Percentiles rank a stretch among this genome's conserved stretches.
Evolutionary conservation across 1,284 basidiomycete genomes (phyloP).

Genomic region (Apiotrichum mycotoxinovorans): DNA sequence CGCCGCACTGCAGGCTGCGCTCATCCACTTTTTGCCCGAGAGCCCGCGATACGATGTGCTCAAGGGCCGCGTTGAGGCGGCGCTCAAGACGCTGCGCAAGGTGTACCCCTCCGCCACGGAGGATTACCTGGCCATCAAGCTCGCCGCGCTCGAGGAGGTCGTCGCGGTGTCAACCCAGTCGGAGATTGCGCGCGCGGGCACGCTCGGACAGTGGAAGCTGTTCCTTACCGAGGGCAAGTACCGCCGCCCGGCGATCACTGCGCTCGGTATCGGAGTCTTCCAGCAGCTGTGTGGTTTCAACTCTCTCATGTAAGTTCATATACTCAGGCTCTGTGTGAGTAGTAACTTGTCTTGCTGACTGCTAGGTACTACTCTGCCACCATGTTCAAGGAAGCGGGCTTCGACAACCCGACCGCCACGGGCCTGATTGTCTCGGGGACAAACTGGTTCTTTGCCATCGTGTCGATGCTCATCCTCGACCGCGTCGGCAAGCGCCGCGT

Average conservation of each 20-base stretch:
- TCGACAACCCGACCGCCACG: conserved; percentile 37
- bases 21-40: conserved; percentile 44
- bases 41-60: conserved; percentile 46
- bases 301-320: conserved; percentile 45
- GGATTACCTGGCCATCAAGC: conserved; percentile 43
- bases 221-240: conserved; percentile 61
- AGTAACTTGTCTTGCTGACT: neutral
- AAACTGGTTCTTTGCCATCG: conserved; percentile 36
- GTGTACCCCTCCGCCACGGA: conserved; percentile 36
- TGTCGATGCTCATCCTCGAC: conserved; percentile 44
- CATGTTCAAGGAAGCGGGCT: conserved; percentile 35
- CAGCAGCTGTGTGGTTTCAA: conserved; percentile 56
- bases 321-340: no score
- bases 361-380: conserved; percentile 42
- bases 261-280: conserved; percentile 51
- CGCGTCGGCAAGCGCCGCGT: conserved; percentile 41
- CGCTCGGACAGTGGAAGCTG: conserved; percentile 58
- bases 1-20: conserved; percentile 35
- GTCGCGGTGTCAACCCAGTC: conserved; percentile 30
- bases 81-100: conserved; percentile 30
- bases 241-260: conserved; percentile 65
- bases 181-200: conserved; percentile 31
- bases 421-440: conserved; percentile 35
- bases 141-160: conserved; percentile 42
- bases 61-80: conserved; percentile 32